Conservation (phyloP, 2,329 filamentous ascomycete species). For the Paramyrothecium roridum region DNA sequence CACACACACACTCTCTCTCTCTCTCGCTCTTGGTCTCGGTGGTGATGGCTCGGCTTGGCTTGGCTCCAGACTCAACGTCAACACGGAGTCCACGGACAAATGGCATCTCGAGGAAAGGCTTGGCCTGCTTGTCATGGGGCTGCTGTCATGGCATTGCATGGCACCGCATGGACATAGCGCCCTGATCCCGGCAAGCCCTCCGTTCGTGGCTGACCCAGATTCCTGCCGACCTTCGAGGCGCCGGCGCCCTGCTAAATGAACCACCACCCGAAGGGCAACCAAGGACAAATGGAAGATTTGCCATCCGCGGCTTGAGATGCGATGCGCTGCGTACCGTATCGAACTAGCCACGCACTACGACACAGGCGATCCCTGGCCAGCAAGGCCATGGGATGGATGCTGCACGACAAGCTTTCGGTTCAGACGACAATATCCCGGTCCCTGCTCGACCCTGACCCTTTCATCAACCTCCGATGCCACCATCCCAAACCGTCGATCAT, state of each 20-base stretch:
- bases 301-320: background rate
- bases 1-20: too few species aligned
- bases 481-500: slow-evolving; percentile 3
- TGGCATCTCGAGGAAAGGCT: too few species aligned
- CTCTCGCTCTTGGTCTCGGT: too few species aligned
- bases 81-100: too few species aligned
- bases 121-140: background rate
- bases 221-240: background rate
- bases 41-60: background rate
- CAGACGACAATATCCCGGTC: background rate
- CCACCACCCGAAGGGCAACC: background rate
- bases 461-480: slow-evolving; percentile 2
- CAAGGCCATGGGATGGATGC: background rate
- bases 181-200: background rate
- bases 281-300: too few species aligned
- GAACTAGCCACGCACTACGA: background rate
- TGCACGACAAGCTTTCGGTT: background rate
- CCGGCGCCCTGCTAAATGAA: background rate
- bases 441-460: slow-evolving; percentile 1
- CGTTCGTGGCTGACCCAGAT: background rate
- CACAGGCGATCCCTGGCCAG: background rate
- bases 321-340: background rate
- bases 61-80: background rate
- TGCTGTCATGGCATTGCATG: background rate
- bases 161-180: background rate